Evolutionary conservation across 2,329 filamentous ascomycete species (phyloP).

Genomic region (Onygenales sp.): DNA sequence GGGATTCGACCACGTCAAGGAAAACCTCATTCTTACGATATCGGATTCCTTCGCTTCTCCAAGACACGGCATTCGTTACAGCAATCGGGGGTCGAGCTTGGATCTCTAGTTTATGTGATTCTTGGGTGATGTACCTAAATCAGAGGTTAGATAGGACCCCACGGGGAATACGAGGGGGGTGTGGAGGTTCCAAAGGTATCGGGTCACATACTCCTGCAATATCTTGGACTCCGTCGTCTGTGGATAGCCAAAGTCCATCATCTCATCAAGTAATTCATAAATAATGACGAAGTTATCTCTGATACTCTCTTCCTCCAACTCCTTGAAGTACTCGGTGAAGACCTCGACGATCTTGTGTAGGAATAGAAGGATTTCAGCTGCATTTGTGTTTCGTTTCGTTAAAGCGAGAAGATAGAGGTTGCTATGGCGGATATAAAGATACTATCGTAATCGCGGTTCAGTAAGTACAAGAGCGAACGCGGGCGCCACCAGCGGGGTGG

Average conservation of each 20-base stretch:
- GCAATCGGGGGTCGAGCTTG: conserved; percentile 94
- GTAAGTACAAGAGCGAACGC: conserved; percentile 9
- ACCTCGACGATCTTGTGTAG: conserved; percentile 97
- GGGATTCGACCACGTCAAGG: conserved; percentile 89
- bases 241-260: conserved; percentile 99
- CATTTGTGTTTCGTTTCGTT: conserved; percentile 98
- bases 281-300: conserved; percentile 99
- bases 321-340: conserved; percentile 99
- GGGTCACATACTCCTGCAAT: conserved; percentile 61
- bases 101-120: conserved; percentile 96
- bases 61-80: conserved; percentile 95
- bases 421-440: conserved; percentile 98
- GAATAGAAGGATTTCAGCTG: conserved; percentile 95
- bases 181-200: neutral
- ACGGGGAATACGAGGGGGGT: neutral
- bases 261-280: conserved; percentile 96
- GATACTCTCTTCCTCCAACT: conserved; percentile 96
- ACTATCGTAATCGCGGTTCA: conserved; percentile 43
- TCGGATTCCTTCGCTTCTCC: conserved; percentile 93
- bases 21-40: conserved; percentile 99
- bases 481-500: neutral
- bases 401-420: conserved; percentile 97
- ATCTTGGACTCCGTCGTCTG: conserved; percentile 99
- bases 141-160: neutral
- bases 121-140: conserved; percentile 81